Percentiles rank a stretch among this genome's conserved stretches.
phyloP scores from a whole-genome alignment of 495 filamentous ascomycete species.

The Neurospora sp. region DNA sequence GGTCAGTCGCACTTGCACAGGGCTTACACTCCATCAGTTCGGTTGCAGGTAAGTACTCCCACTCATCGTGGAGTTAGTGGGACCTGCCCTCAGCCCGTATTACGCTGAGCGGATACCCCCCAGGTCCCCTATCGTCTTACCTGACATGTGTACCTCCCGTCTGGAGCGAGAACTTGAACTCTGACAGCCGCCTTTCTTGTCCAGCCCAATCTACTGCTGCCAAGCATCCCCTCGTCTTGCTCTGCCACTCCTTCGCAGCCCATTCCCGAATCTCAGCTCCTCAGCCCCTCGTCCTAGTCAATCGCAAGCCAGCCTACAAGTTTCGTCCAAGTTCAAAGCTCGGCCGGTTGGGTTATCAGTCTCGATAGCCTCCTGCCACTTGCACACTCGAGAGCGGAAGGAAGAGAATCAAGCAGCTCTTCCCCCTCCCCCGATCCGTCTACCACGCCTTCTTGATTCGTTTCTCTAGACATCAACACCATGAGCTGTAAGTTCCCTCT shows the following conservation, averaged over 20 bases:
- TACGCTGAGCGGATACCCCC: background rate
- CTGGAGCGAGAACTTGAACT: background rate
- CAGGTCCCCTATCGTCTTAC: background rate
- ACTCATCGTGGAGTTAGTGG: background rate
- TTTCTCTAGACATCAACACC: slow-evolving; percentile 13
- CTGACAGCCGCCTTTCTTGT: slow-evolving; percentile 2
- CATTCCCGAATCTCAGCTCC: slow-evolving; percentile 11
- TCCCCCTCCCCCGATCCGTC: background rate
- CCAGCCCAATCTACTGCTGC: slow-evolving; percentile 19
- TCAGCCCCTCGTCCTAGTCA: slow-evolving; percentile 13
- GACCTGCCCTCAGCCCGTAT: background rate
- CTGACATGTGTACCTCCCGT: background rate
- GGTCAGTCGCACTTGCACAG: background rate
- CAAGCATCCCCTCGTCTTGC: slow-evolving; percentile 8
- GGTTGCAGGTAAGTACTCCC: background rate
- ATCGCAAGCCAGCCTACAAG: background rate
- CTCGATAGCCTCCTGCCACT: background rate
- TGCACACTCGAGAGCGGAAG: slow-evolving; percentile 4
- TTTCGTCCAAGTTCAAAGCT: background rate
- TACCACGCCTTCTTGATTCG: slow-evolving; percentile 2
- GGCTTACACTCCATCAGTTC: background rate
- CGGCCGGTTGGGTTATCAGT: background rate
- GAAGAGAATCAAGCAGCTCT: slow-evolving; percentile 1
- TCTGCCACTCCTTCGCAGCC: slow-evolving; percentile 11
- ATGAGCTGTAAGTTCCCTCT: slow-evolving; percentile 30